These are phyloP conservation scores for Actinomortierella ambigua DNA, from an alignment of 371 early-diverging fungal species.

Conservation along the genomic window DNA sequence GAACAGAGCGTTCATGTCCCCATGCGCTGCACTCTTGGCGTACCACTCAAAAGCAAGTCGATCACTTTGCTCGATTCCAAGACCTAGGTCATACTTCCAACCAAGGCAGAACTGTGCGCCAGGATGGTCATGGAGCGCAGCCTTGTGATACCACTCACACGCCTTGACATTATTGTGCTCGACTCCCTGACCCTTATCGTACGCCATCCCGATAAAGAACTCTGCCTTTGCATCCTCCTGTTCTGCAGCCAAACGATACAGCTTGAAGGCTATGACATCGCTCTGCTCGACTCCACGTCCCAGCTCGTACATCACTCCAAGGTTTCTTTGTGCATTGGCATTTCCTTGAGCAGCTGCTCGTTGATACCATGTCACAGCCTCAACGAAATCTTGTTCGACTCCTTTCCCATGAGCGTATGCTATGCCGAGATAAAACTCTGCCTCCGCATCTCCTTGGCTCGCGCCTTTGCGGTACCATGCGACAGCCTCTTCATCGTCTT, in stretches of 20 bases:
- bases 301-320: constrained; percentile 83
- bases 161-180: constrained; percentile 61
- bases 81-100: no score
- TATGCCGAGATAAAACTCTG: constrained; percentile 76
- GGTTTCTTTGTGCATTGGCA: constrained; percentile 76
- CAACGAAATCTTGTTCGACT: constrained; percentile 60
- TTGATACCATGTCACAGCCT: constrained; percentile 71
- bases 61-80: no score
- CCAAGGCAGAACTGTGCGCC: constrained; percentile 82
- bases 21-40: no score
- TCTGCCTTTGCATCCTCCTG: constrained; percentile 81
- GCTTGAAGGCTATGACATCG: constrained; percentile 61
- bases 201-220: constrained; percentile 77
- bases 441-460: constrained; percentile 64
- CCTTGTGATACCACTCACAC: constrained; percentile 69
- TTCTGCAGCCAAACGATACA: constrained; percentile 70
- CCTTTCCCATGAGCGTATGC: constrained; percentile 84
- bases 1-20: no score
- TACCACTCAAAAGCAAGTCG: no score
- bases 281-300: constrained; percentile 72
- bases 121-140: constrained; percentile 72
- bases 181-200: constrained; percentile 81
- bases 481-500: constrained; percentile 59
- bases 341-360: constrained; percentile 63
- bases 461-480: constrained; percentile 54